A percentile compares a stretch with the other conserved stretches of the same genome.
Conservation (phyloP, 805 yeast genomes). For the Schizosaccharomyces lindneri region DNA sequence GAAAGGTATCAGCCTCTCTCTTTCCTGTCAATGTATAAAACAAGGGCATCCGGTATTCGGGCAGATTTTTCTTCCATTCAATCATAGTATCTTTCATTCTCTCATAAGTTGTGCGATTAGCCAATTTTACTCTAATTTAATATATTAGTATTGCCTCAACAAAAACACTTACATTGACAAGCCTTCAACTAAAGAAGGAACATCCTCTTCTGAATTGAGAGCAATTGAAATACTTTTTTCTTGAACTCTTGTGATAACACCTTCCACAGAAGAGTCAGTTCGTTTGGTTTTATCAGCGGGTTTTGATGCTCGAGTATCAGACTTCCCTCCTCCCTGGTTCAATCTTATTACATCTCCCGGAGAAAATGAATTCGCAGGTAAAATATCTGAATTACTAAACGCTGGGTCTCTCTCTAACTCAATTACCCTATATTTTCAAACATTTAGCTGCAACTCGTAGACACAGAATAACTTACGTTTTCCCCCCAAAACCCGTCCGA, state of each 20-base stretch:
- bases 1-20: constrained; percentile 12
- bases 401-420: constrained; percentile 1
- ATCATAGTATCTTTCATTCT: constrained; percentile 21
- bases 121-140: constrained; percentile 32
- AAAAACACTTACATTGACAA: not conserved
- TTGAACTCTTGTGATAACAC: constrained; percentile 36
- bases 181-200: constrained; percentile 21
- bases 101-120: constrained; percentile 17
- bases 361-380: constrained; percentile 2
- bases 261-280: constrained; percentile 20
- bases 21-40: constrained; percentile 25
- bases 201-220: constrained; percentile 32
- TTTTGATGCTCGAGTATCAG: constrained; percentile 1
- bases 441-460: not conserved
- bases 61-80: constrained; percentile 18
- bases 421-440: not conserved
- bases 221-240: constrained; percentile 29
- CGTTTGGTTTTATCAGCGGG: not conserved
- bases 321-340: not conserved
- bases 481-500: constrained; percentile 57
- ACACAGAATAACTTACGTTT: constrained; percentile 10
- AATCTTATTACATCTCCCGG: constrained; percentile 9
- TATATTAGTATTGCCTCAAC: not conserved
- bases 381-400: not conserved
- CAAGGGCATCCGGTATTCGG: constrained; percentile 18